Base-by-base conservation (phyloP, 768 basidiomycete species). In the Phanerochaete sordida region DNA sequence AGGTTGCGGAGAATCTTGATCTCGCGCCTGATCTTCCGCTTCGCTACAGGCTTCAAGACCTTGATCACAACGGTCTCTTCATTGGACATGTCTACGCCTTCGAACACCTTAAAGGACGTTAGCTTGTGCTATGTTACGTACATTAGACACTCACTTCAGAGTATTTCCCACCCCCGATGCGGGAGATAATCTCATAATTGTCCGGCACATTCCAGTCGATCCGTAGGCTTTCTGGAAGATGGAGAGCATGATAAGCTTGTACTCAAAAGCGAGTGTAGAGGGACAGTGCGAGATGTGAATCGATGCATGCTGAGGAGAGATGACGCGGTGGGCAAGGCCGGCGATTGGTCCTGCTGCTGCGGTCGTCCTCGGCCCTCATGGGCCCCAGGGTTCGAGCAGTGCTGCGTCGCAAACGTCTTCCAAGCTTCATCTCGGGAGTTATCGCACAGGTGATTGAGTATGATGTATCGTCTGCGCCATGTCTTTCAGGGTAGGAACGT, bases 1-100 rank as follows among this genome's bases (percentile, higher is more conserved):
- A 98, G 82, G 72, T 98, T 97, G 75, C 94, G 94, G 30, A 98
- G 77, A 68, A 98, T 95, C 81, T 98, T 98, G 73, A 98, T 96
- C 78, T 98, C 96, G 61, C 96, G 84, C 78, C 97, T 97, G 77
- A 98, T 98, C 79, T 98, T 98, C 86, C 97, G 97, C 85, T 97
- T 96, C 81, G 97, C 96, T 54, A 98, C 93, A 0, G 96, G 96
- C 74, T 98, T 98, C 66, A 98, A 83, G 28, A 98, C 96, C 74
- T 98, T 98, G 80, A 98, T 95, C 73, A 96, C 94, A 73, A 93
- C 94, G 74, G 94, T 92, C 72, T 92, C 90, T 70, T 93, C 91
- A 61, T 90, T 90, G 49, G 91, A 86, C 62, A 93, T 86, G 71
- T 96, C 92, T 66, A 95, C 84, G 13, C 94, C 95, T 75, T 95